Evolutionary conservation across 2,329 filamentous ascomycete species (phyloP).

Genomic region (Paecilomyces sp.): DNA sequence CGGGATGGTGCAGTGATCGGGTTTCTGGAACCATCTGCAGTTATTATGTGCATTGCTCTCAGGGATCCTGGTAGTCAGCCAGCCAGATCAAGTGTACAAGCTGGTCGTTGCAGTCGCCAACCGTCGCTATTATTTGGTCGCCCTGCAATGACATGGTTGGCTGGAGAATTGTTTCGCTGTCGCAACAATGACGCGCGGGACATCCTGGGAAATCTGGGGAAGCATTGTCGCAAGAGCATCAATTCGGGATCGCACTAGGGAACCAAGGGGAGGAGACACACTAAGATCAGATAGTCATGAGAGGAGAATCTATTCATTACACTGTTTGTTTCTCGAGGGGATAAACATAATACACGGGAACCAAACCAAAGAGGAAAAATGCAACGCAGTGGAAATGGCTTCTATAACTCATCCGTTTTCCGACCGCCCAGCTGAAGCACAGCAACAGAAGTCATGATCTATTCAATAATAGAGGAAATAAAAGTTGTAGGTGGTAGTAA

Average conservation of each 20-base stretch:
- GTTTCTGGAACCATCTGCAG: not conserved
- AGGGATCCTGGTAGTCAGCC: not conserved
- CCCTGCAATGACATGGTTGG: not conserved
- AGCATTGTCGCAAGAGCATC: not conserved
- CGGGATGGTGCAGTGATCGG: not conserved
- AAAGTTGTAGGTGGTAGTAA: slow-evolving; percentile 6
- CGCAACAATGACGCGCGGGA: not conserved
- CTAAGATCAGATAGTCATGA: slow-evolving; percentile 9
- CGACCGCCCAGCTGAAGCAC: slow-evolving; percentile 6
- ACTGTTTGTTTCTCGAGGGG: slow-evolving; percentile 5
- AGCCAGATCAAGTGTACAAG: not conserved
- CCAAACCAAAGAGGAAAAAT: slow-evolving; percentile 10
- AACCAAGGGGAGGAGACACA: not conserved
- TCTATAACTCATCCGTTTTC: slow-evolving; percentile 6
- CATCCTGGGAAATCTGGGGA: not conserved
- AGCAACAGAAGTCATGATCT: slow-evolving; percentile 11
- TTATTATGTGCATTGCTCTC: not conserved
- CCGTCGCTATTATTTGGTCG: not conserved
- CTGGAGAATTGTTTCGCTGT: not conserved
- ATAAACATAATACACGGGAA: slow-evolving; percentile 15
- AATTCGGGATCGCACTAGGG: not conserved
- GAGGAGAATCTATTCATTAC: slow-evolving; percentile 21
- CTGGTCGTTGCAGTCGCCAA: not conserved
- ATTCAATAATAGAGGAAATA: slow-evolving; percentile 20
- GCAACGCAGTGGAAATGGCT: slow-evolving; percentile 10